phyloP scores from a whole-genome alignment of 2,329 filamentous ascomycete genomes.

The Orbilia oligospora region DNA sequence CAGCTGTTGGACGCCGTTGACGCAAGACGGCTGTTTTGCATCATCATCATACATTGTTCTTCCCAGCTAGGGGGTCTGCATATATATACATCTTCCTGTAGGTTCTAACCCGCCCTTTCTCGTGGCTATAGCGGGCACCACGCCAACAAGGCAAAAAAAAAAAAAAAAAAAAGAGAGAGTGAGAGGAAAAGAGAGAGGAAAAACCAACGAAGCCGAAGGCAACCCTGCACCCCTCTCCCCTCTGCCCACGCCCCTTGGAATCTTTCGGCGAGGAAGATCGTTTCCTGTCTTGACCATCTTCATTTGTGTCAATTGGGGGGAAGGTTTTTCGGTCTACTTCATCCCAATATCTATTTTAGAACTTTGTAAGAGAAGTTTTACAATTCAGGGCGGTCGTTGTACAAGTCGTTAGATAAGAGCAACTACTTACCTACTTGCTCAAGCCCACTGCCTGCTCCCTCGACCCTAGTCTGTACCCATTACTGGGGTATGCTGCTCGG shows the following conservation, averaged over 20 bases:
- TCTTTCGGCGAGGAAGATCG: slow-evolving; percentile 54
- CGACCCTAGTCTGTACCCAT: slow-evolving; percentile 35
- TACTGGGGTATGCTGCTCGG: slow-evolving; percentile 43
- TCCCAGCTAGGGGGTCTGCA: slow-evolving; percentile 32
- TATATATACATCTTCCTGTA: slow-evolving; percentile 34
- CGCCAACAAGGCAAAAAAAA: slow-evolving; percentile 38
- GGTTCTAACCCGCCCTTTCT: slow-evolving; percentile 49
- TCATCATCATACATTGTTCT: slow-evolving; percentile 55
- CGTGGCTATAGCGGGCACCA: slow-evolving; percentile 42
- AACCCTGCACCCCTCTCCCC: slow-evolving; percentile 38
- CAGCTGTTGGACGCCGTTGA: slow-evolving; percentile 58
- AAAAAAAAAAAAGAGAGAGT: slow-evolving; percentile 36
- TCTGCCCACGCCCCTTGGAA: slow-evolving; percentile 54
- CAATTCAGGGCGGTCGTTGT: slow-evolving; percentile 14
- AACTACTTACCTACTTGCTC: not conserved
- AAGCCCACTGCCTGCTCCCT: slow-evolving; percentile 4
- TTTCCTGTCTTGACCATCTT: slow-evolving; percentile 41
- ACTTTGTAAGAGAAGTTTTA: slow-evolving; percentile 10
- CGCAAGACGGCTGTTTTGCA: slow-evolving; percentile 60
- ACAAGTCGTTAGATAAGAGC: slow-evolving; percentile 14
- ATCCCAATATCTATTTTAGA: slow-evolving; percentile 25
- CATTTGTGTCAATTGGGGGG: slow-evolving; percentile 33
- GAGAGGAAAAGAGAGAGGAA: slow-evolving; percentile 31
- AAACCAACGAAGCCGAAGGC: slow-evolving; percentile 27
- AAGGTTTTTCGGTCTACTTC: slow-evolving; percentile 5